Conservation (phyloP, 2,329 filamentous ascomycete genomes). For the Diaporthe aspalathi region DNA sequence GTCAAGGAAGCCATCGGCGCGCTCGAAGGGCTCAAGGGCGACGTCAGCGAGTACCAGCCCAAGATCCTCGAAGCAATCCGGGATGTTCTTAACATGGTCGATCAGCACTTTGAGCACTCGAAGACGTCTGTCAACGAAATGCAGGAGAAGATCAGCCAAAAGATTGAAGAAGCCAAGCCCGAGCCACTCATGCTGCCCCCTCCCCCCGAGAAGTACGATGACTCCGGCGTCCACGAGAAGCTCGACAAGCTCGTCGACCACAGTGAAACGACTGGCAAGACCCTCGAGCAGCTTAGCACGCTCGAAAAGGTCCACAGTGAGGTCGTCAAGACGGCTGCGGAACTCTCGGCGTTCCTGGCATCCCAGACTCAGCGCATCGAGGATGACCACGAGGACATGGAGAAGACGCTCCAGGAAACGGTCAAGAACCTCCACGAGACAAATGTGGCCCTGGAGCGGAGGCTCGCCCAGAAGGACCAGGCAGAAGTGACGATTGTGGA, state of each 20-base stretch:
- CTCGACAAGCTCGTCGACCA: conserved; percentile 68
- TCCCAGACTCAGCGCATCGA: conserved; percentile 79
- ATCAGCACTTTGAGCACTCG: conserved; percentile 89
- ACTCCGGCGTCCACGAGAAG: conserved; percentile 46
- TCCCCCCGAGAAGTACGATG: conserved; percentile 67
- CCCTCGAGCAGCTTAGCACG: conserved; percentile 80
- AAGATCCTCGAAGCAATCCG: conserved; percentile 88
- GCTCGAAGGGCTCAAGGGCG: conserved; percentile 80
- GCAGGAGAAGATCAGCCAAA: conserved; percentile 68
- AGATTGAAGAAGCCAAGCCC: conserved; percentile 71
- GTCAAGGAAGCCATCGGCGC: conserved; percentile 78
- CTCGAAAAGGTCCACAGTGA: conserved; percentile 91
- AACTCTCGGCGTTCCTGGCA: conserved; percentile 85
- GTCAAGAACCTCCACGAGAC: conserved; percentile 85
- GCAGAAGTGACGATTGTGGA: conserved; percentile 66
- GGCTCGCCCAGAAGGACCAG: conserved; percentile 72
- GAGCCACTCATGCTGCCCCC: conserved; percentile 70
- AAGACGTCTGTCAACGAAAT: conserved; percentile 71
- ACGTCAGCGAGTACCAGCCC: conserved; percentile 86
- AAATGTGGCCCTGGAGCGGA: conserved; percentile 82
- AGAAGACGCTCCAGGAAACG: conserved; percentile 83
- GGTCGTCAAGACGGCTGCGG: conserved; percentile 84
- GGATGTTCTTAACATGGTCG: conserved; percentile 85
- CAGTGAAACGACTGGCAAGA: conserved; percentile 73
- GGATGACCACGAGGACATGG: conserved; percentile 82